phyloP scores from a whole-genome alignment of 1,284 basidiomycete genomes.

The Polyporus tsugae region DNA sequence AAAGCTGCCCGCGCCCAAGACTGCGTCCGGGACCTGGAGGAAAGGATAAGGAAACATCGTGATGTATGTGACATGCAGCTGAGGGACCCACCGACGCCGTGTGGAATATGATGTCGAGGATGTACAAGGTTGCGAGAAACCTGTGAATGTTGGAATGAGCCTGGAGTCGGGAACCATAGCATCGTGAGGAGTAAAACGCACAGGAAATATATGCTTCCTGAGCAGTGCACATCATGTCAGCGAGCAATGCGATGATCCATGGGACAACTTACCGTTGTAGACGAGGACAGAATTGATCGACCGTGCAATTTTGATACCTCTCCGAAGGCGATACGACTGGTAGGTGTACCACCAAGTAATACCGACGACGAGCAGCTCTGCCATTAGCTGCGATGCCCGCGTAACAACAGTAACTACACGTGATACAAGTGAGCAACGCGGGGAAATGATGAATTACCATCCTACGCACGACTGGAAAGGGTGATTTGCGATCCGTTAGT shows the following conservation, averaged over 20 bases:
- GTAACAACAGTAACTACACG: background rate
- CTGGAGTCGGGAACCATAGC: background rate
- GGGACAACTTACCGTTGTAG: background rate
- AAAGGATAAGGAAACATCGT: background rate
- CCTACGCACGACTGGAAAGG: background rate
- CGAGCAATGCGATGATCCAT: background rate
- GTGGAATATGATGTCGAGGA: background rate
- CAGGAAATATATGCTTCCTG: slow-evolving; percentile 1
- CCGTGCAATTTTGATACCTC: background rate
- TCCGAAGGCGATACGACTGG: background rate
- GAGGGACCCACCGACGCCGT: background rate
- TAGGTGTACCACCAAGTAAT: background rate
- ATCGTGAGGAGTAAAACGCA: background rate
- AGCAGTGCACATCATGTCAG: background rate
- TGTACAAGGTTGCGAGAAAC: background rate
- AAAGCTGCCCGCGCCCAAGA: background rate
- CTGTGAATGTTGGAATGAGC: background rate
- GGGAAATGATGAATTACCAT: background rate
- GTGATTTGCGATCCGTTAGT: background rate
- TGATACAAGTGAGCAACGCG: background rate
- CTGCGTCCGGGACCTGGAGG: background rate
- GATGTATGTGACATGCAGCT: background rate
- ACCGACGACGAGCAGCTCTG: background rate
- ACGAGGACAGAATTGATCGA: background rate
- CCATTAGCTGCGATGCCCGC: background rate